These are phyloP conservation scores for Nothophoma quercina DNA, from an alignment of 2,329 filamentous ascomycete genomes.

Conservation along the genomic window DNA sequence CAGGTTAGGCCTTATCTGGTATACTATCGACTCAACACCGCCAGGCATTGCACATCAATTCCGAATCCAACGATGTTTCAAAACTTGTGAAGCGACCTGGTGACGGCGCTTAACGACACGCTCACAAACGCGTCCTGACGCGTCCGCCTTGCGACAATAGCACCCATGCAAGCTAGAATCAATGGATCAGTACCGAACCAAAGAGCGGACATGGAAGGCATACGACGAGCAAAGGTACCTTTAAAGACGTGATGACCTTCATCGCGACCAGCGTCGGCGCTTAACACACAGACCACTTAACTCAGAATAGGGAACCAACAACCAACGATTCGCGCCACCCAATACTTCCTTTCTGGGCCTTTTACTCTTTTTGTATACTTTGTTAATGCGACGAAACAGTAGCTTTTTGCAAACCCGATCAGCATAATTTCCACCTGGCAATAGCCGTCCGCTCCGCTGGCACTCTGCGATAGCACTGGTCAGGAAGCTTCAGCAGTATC, in stretches of 20 bases:
- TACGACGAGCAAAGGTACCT: constrained; percentile 1
- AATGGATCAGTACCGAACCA: no score
- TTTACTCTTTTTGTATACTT: constrained; percentile 14
- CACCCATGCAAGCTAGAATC: not conserved
- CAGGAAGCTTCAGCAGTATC: constrained; percentile 19
- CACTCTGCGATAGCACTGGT: constrained; percentile 12
- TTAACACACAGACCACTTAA: constrained; percentile 16
- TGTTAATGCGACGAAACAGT: constrained; percentile 10
- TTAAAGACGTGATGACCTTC: constrained; percentile 17
- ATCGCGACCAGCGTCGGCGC: constrained; percentile 21
- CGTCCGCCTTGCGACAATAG: not conserved
- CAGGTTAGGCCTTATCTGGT: no score
- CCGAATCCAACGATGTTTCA: not conserved
- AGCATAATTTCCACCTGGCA: constrained; percentile 19
- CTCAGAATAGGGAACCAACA: constrained; percentile 13
- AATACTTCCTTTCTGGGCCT: constrained; percentile 17
- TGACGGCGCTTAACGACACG: constrained; percentile 1
- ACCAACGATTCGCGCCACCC: constrained; percentile 23
- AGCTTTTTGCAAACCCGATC: not conserved
- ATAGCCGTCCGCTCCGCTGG: constrained; percentile 7
- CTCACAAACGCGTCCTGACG: constrained; percentile 1
- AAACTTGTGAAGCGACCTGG: not conserved
- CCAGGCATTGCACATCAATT: no score
- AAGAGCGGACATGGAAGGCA: no score
- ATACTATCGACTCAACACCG: no score